Evolutionary conservation across 2,329 filamentous ascomycete genomes (phyloP).

Genomic region (Blastomyces silverae): DNA sequence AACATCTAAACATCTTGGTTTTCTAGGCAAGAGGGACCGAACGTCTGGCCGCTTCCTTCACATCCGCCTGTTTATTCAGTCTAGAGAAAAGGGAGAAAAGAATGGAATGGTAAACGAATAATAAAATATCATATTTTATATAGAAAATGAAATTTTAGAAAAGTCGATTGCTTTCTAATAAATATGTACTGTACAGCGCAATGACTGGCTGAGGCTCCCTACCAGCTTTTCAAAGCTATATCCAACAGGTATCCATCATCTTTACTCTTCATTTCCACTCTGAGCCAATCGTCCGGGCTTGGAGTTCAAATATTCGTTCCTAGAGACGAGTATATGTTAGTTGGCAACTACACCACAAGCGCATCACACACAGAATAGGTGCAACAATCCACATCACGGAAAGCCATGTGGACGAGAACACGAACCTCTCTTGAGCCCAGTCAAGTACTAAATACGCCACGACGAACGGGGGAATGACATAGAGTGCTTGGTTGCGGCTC

Average conservation of each 20-base stretch:
- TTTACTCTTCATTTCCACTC: slow-evolving; percentile 31
- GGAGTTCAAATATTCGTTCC: slow-evolving; percentile 48
- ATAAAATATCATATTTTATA: background rate
- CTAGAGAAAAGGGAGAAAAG: background rate
- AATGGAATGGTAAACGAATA: background rate
- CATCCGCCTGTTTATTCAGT: background rate
- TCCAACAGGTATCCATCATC: slow-evolving; percentile 17
- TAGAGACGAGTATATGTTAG: slow-evolving; percentile 22
- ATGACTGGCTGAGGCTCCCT: slow-evolving; percentile 21
- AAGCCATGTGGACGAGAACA: slow-evolving; percentile 19
- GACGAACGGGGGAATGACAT: slow-evolving; percentile 73
- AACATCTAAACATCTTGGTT: background rate
- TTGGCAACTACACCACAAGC: slow-evolving; percentile 3
- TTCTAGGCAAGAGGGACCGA: background rate
- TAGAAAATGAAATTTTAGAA: slow-evolving; percentile 6
- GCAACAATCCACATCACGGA: slow-evolving; percentile 15
- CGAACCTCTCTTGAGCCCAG: slow-evolving; percentile 88
- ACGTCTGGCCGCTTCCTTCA: background rate
- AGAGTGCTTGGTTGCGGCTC: slow-evolving; percentile 78
- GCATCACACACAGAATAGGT: background rate
- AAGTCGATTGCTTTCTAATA: slow-evolving; percentile 37
- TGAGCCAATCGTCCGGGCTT: slow-evolving; percentile 41
- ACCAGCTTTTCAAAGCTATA: slow-evolving; percentile 4
- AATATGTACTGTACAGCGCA: slow-evolving; percentile 33
- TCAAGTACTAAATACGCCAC: slow-evolving; percentile 74